phyloP scores from a whole-genome alignment of 108 stramenopile species.

The Cyclotella baltica region DNA sequence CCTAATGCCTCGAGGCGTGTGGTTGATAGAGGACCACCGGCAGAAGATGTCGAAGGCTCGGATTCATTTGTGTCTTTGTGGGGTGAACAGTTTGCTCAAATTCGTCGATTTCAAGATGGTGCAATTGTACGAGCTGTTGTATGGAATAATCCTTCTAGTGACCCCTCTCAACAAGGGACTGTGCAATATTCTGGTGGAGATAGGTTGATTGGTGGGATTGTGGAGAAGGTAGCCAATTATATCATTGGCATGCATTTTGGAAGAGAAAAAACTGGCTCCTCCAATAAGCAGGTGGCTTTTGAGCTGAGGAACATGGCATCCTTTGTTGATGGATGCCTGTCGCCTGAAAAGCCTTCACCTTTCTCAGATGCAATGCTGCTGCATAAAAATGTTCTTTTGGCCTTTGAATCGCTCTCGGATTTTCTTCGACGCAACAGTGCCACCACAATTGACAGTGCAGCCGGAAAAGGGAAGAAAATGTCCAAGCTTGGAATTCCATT shows the following conservation, averaged over 20 bases:
- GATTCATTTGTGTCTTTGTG: conserved; percentile 73
- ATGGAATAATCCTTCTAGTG: conserved; percentile 63
- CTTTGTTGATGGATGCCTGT: conserved; percentile 65
- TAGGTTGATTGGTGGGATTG: conserved; percentile 76
- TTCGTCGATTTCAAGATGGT: conserved; percentile 90
- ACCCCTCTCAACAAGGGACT: conserved; percentile 6
- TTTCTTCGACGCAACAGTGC: conserved; percentile 71
- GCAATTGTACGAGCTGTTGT: conserved; percentile 91
- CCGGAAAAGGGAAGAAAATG: conserved; percentile 33
- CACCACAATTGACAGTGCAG: conserved; percentile 18
- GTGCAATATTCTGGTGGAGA: conserved; percentile 54
- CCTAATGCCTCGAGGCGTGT: conserved; percentile 69
- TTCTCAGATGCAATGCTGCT: conserved; percentile 48
- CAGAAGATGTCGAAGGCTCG: conserved; percentile 65
- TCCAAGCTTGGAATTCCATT: conserved; percentile 77
- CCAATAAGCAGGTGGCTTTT: conserved; percentile 44
- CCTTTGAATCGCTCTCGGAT: conserved; percentile 71
- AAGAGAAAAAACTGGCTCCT: not conserved
- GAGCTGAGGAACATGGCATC: conserved; percentile 68
- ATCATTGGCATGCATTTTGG: conserved; percentile 72
- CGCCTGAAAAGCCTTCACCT: conserved; percentile 31
- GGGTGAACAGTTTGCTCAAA: conserved; percentile 73
- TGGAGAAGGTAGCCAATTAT: conserved; percentile 74
- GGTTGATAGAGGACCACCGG: conserved; percentile 87
- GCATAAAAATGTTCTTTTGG: conserved; percentile 73